These are phyloP conservation scores for Coniferiporia weirii DNA, from an alignment of 1,284 basidiomycete species.

Conservation along the genomic window DNA sequence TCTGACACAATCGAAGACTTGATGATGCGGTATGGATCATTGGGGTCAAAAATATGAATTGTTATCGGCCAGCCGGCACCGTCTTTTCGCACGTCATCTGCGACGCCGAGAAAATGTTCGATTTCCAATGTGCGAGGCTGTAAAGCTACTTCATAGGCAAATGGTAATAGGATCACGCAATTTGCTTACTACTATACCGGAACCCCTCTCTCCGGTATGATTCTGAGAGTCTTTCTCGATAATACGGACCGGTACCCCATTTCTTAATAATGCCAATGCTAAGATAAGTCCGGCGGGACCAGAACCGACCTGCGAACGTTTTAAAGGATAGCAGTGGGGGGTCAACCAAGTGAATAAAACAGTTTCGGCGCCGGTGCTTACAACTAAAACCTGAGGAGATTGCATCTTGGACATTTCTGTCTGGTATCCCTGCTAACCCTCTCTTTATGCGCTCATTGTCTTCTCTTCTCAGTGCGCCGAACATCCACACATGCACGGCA, in stretches of 20 bases:
- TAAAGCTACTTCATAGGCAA: not conserved
- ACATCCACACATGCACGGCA: not conserved
- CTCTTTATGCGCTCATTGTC: not conserved
- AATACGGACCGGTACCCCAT: constrained; percentile 11
- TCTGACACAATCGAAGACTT: not conserved
- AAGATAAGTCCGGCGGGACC: constrained; percentile 10
- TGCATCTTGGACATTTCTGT: not conserved
- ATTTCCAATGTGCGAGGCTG: constrained; percentile 12
- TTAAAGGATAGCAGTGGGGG: not conserved
- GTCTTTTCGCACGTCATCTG: not conserved
- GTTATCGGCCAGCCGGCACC: not conserved
- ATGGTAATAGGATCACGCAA: not conserved
- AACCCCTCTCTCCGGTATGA: constrained; percentile 6
- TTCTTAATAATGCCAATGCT: constrained; percentile 10
- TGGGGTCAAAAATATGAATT: constrained; percentile 4
- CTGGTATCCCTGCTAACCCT: not conserved
- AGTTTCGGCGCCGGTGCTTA: not conserved
- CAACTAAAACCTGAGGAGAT: not conserved
- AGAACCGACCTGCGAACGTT: constrained; percentile 4
- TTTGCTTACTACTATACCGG: constrained; percentile 6
- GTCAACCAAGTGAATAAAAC: not conserved
- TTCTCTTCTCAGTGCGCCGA: not conserved
- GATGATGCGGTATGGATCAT: constrained; percentile 5
- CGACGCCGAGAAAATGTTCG: constrained; percentile 13
- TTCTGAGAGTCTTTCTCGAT: constrained; percentile 12